Conservation (phyloP, 106 monocot genomes). For the Dendrobium catenatum region DNA sequence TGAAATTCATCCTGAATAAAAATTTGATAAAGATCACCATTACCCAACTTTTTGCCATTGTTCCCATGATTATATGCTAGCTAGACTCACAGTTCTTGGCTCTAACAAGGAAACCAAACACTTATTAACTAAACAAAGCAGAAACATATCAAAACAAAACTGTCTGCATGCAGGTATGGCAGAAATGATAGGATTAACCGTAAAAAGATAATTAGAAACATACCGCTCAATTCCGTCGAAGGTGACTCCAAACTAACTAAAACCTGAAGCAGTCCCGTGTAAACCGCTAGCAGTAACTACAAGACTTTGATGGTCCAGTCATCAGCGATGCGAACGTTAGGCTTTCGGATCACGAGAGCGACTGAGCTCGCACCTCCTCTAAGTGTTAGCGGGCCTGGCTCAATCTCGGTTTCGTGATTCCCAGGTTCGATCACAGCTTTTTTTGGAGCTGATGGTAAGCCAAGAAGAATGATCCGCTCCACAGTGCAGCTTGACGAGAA, state of each 20-base stretch:
- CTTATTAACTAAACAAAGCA: not conserved
- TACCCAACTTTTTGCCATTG: too few relatives aligned
- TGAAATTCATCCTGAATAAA: too few relatives aligned
- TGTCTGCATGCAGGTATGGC: not conserved
- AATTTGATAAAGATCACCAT: too few relatives aligned
- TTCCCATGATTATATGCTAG: too few relatives aligned
- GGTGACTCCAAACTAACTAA: not conserved
- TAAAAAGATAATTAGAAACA: not conserved
- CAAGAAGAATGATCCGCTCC: slow-evolving; percentile 78
- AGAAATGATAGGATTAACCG: not conserved
- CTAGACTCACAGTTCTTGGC: too few relatives aligned
- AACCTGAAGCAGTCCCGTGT: not conserved
- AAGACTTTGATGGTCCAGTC: slow-evolving; percentile 79
- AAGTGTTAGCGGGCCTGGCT: slow-evolving; percentile 71
- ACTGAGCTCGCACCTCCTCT: slow-evolving; percentile 37
- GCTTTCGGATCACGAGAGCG: slow-evolving; percentile 70
- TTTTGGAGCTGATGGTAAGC: slow-evolving; percentile 42
- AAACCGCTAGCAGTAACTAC: not conserved
- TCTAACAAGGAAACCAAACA: too few relatives aligned
- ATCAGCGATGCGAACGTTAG: slow-evolving; percentile 59
- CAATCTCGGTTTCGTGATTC: slow-evolving; percentile 55
- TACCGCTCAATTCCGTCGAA: not conserved
- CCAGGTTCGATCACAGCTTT: slow-evolving; percentile 64
- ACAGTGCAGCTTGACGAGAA: slow-evolving; percentile 57
- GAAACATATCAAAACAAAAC: not conserved